Evolutionary conservation across 2,329 filamentous ascomycete species (phyloP), one percentile per base, ranked within the genome.

Genomic region (Talaromyces sp.): DNA sequence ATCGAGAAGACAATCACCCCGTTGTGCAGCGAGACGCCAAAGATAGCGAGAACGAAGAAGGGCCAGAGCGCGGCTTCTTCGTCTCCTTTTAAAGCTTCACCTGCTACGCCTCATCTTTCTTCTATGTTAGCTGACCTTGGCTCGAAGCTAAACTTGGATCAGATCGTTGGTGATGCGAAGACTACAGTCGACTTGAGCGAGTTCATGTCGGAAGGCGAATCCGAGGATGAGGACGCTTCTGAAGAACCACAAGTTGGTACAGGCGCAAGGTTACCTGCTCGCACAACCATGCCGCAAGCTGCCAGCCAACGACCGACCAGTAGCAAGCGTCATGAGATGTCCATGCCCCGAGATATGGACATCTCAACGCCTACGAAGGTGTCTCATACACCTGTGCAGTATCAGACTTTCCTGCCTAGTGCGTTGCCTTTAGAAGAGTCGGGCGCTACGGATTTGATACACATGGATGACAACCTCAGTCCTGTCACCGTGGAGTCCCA

Each of bases 401-500:
- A 62, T 45, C 68, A 82, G 78, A 68, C 83, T 83, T 63, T 56
- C 13, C 24, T 63, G 39, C 64, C 64, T 22, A 62, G 78, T 82
- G 54, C 69, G 1, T 58, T 68, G 33, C 66, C 68, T 2, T 60
- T 69, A 3, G 69, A 72, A 24, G 67, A 60, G 19, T 58, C 69
- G 47, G 68, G 67, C 49, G 84, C 87, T 64, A 81, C 87, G 73
- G 86, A 88, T 54, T 63, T 35, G 27, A 49, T 75, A 19, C 72
- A 74, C 41, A 73, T 72, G 16, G 67, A 73, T 37, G 81, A 83
- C 56, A 87, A 90, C 62, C 77, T 91, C 65, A 91, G 89, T 71
- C 90, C 90, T 5, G 87, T 87, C 70, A 90, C 89, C 0, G 78
- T 88, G 52, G 83, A 89, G 60, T 90, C 89, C 75, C 92, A 92